A percentile compares a stretch with the other conserved stretches of the same genome.
These are phyloP conservation scores for Polyplosphaeria fusca DNA, from an alignment of 495 filamentous ascomycete genomes.

Conservation along the genomic window DNA sequence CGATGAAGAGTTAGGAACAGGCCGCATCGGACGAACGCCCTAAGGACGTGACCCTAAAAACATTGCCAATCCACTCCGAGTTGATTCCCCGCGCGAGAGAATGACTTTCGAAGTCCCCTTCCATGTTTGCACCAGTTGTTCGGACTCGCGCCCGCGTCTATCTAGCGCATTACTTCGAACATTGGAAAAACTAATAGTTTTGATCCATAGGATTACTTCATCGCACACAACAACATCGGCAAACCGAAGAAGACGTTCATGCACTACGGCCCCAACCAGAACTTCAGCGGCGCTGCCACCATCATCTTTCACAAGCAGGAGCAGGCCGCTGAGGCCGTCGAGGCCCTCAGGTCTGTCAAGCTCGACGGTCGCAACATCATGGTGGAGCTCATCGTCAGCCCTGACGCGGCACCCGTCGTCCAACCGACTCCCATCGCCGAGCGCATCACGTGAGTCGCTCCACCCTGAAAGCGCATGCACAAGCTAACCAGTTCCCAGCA, in stretches of 20 bases:
- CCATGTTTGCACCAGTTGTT: too few relatives aligned
- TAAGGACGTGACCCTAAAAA: too few relatives aligned
- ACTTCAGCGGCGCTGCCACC: slow-evolving; percentile 83
- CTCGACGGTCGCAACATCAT: slow-evolving; percentile 90
- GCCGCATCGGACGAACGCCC: too few relatives aligned
- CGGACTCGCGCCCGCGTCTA: too few relatives aligned
- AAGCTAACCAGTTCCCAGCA: too few relatives aligned
- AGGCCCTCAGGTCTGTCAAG: slow-evolving; percentile 77
- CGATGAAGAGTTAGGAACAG: too few relatives aligned
- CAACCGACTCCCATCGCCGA: slow-evolving; percentile 69
- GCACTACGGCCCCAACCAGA: slow-evolving; percentile 87
- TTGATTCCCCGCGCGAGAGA: too few relatives aligned
- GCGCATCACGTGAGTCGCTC: slow-evolving; percentile 67
- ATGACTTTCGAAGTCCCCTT: too few relatives aligned
- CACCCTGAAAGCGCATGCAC: slow-evolving; percentile 51
- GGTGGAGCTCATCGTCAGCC: slow-evolving; percentile 87
- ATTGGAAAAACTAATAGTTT: too few relatives aligned
- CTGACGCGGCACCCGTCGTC: slow-evolving; percentile 63
- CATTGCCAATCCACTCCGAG: too few relatives aligned
- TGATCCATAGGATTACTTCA: slow-evolving; percentile 90
- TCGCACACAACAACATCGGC: slow-evolving; percentile 77
- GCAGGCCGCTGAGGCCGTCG: slow-evolving; percentile 75
- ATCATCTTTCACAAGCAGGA: slow-evolving; percentile 73
- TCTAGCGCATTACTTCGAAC: too few relatives aligned
- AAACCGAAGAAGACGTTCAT: slow-evolving; percentile 83